Evolutionary conservation across 495 filamentous ascomycete species (phyloP).

Genomic region (Hapsidospora chrysogenum): DNA sequence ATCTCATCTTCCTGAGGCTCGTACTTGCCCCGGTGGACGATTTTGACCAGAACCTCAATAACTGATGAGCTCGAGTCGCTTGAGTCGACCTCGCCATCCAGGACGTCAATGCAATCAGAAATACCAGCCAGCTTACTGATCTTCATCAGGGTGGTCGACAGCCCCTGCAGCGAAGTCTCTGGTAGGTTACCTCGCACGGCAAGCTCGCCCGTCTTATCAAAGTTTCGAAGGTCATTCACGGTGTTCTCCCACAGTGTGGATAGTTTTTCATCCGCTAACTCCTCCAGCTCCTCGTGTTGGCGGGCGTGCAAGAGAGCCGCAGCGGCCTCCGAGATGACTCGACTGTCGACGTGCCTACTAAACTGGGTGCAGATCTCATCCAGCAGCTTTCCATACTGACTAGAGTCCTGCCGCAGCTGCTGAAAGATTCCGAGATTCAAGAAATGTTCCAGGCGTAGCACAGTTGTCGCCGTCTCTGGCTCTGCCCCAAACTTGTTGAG

Average conservation of each 20-base stretch:
- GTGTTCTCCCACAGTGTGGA: constrained; percentile 73
- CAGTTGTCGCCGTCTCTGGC: constrained; percentile 69
- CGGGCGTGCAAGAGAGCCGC: constrained; percentile 71
- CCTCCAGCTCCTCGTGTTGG: constrained; percentile 70
- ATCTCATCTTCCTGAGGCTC: constrained; percentile 38
- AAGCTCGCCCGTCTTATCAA: constrained; percentile 51
- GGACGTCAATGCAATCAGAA: constrained; percentile 51
- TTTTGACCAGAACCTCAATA: constrained; percentile 51
- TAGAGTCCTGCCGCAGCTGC: constrained; percentile 71
- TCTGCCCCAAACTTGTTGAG: constrained; percentile 83
- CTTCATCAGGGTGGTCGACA: constrained; percentile 68
- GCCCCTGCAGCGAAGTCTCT: constrained; percentile 40
- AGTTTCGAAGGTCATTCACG: constrained; percentile 46
- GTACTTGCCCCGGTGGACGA: constrained; percentile 48
- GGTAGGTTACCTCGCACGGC: constrained; percentile 43
- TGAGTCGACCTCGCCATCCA: constrained; percentile 47
- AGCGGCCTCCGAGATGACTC: constrained; percentile 71
- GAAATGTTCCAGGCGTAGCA: constrained; percentile 72
- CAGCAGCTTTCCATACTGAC: constrained; percentile 62
- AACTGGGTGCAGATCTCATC: constrained; percentile 94
- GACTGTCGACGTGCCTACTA: constrained; percentile 68
- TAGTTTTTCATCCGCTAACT: constrained; percentile 64
- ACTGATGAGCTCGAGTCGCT: constrained; percentile 24
- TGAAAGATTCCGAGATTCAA: constrained; percentile 80
- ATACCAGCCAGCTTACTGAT: constrained; percentile 72